Base-by-base conservation (phyloP, 108 stramenopile genomes). In the Skeletonema tropicum region DNA sequence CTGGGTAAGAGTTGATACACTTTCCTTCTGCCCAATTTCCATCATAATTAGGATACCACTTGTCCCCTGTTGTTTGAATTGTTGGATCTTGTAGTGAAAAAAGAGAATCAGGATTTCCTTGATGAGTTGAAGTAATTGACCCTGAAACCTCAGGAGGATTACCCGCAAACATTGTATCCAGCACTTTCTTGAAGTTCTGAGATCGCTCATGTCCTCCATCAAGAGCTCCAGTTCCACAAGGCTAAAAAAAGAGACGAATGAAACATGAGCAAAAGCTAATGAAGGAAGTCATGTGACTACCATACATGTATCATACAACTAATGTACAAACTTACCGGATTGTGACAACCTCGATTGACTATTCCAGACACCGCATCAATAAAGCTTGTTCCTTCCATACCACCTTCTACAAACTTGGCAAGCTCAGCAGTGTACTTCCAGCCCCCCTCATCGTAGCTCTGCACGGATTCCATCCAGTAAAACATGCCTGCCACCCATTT, bases 381-480 rank as follows among this genome's bases (percentile, higher is more conserved):
- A 21, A 77, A 77, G 26, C 36, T 26, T 21, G 69, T 42, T n/a
- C 35, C 76, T 19, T 31, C 2, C 76, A 77, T 71, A 7, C 76
- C 63, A 0, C 80, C 75, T 42, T 79, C 68, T 0, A 79, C 83
- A 49, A 83, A 83, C 6, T 65, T 52, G 8, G 62, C 59, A 35
- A 83, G 77, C 42, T 79, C 42, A 5, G 15, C 52, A 11, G 66
- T 69, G 55, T 83, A 83, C 46, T 75, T 41, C 78, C 77, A 83
- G 2, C 85, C 85, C 12, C 58, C 60, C 2, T 33, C 33, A 46
- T 83, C 57, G 69, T 86, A 83, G 7, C 29, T 57, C 57, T 86
- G 82, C 0, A 86, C 74, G 5, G 42, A 46, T 23, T 76, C 76
- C 65, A 86, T 76, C 85, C 85, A 86, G 19, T 83, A 83, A 46